Conservation (phyloP, 2,329 filamentous ascomycete species). For the Paecilomyces sp. region DNA sequence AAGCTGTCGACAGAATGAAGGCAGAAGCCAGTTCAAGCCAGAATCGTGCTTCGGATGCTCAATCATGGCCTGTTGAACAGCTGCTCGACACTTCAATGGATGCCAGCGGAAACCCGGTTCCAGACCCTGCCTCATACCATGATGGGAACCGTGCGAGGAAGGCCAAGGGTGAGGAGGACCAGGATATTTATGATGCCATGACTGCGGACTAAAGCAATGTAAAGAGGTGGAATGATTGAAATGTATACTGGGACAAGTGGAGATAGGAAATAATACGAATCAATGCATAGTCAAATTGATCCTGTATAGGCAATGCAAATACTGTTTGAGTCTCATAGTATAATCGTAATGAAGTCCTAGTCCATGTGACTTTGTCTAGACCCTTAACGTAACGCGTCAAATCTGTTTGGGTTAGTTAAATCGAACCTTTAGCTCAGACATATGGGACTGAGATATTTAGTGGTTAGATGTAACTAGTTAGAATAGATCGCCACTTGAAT, state of each 20-base stretch:
- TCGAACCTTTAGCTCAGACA: too few relatives aligned
- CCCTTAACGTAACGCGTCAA: too few relatives aligned
- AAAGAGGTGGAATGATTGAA: not conserved
- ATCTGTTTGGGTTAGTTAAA: too few relatives aligned
- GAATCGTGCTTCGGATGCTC: conserved; percentile 5
- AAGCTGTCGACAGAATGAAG: conserved; percentile 7
- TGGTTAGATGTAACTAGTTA: too few relatives aligned
- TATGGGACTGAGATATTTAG: too few relatives aligned
- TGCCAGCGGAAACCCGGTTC: conserved; percentile 22
- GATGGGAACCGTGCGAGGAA: conserved; percentile 15
- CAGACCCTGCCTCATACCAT: conserved; percentile 17
- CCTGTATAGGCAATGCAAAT: not conserved
- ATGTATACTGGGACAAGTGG: not conserved
- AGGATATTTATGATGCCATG: conserved; percentile 19
- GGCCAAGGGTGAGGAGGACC: conserved; percentile 13
- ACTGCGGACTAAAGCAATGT: not conserved
- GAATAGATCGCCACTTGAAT: too few relatives aligned
- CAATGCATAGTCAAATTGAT: not conserved
- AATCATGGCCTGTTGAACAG: conserved; percentile 20
- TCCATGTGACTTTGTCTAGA: not conserved
- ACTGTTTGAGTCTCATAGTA: not conserved
- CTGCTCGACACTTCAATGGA: conserved; percentile 23
- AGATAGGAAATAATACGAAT: not conserved
- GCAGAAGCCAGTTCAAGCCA: conserved; percentile 6
- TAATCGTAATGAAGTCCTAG: not conserved